Base-by-base conservation (phyloP, 2,329 filamentous ascomycete species). In the Madurella fahalii region DNA sequence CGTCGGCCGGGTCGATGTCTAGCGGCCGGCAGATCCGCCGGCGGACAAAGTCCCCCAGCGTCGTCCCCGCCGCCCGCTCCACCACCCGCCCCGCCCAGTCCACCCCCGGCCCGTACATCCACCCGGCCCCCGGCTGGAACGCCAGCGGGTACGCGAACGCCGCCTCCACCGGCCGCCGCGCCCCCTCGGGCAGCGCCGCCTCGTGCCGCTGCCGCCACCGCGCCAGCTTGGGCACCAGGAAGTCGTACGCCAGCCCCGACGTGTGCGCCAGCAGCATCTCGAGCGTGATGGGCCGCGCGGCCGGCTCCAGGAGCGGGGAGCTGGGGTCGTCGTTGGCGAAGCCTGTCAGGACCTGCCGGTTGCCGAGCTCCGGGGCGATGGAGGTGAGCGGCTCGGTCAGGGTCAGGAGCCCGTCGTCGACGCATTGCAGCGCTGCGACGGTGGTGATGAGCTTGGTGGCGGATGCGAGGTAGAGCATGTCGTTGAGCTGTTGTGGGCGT, bases 51-150 rank as follows among this genome's bases (percentile, higher is more conserved):
- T 60, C 61, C 0, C 68, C 67, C 2, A 80, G 64, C 0, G 58
- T 61, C 0, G 69, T 71, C 0, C 72, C 72, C 0, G 77, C 77
- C 4, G 74, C 44, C 2, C 64, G 65, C 62, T 78, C 74, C 9
- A 81, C 64, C 1, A 74, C 63, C 3, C 72, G 56, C 1, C 75
- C 77, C 0, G 73, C 77, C 70, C 74, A 81, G 65, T 81, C 78
- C 40, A 75, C 49, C 0, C 67, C 65, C 2, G 70, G 60, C 2
- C 78, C 77, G 55, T 82, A 82, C 40, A 65, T 66, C 77, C 77
- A 82, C 9, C 71, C 69, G 2, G 71, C 67, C 1, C 78, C 79
- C 0, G 78, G 74, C 5, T 68, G 59, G 57, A 76, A 76, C 39
- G 67, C 66, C 25, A 77, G 60, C 72, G 79, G 56, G 71, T 72